A percentile compares a stretch with the other conserved stretches of the same genome.
These are phyloP conservation scores for Aspergillus leporis DNA, from an alignment of 495 filamentous ascomycete species.

Conservation along the genomic window DNA sequence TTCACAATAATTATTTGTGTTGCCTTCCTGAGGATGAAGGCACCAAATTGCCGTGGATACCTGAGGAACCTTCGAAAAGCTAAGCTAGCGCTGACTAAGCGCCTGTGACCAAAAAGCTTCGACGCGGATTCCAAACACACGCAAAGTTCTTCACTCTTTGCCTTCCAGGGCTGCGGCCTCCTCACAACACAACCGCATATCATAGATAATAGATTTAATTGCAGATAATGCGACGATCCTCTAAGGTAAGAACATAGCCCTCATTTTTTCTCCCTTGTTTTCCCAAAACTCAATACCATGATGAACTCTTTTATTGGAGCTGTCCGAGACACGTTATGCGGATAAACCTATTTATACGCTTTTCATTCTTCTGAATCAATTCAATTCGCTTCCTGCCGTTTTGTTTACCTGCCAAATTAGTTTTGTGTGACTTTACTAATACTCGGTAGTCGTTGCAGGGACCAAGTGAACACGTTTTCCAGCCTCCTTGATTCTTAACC, in stretches of 20 bases:
- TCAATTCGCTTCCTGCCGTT: constrained; percentile 1
- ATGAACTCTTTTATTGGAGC: constrained; percentile 91
- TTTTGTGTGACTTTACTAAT: constrained; percentile 28
- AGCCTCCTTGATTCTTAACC: constrained; percentile 36
- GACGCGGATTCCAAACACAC: constrained; percentile 23
- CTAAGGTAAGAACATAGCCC: constrained; percentile 36
- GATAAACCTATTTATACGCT: constrained; percentile 51
- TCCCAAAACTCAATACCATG: constrained; percentile 36
- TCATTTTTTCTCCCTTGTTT: constrained; percentile 5
- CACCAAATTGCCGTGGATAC: background rate
- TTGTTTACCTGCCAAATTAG: constrained; percentile 6
- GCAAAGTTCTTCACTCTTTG: constrained; percentile 23
- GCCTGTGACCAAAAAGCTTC: constrained; percentile 17
- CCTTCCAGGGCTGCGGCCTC: constrained; percentile 43
- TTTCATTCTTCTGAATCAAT: constrained; percentile 39
- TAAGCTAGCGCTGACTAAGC: constrained; percentile 30
- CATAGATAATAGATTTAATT: constrained; percentile 19
- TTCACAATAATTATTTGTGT: too few relatives aligned
- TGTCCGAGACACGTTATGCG: constrained; percentile 76
- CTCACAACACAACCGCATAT: constrained; percentile 8
- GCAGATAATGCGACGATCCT: constrained; percentile 35
- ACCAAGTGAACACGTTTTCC: constrained; percentile 42
- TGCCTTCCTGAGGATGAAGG: background rate
- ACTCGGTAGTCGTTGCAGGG: constrained; percentile 30
- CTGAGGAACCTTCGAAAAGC: background rate